Conservation (phyloP, 192 early-diverging fungal genomes). For the Linnemannia zychae region DNA sequence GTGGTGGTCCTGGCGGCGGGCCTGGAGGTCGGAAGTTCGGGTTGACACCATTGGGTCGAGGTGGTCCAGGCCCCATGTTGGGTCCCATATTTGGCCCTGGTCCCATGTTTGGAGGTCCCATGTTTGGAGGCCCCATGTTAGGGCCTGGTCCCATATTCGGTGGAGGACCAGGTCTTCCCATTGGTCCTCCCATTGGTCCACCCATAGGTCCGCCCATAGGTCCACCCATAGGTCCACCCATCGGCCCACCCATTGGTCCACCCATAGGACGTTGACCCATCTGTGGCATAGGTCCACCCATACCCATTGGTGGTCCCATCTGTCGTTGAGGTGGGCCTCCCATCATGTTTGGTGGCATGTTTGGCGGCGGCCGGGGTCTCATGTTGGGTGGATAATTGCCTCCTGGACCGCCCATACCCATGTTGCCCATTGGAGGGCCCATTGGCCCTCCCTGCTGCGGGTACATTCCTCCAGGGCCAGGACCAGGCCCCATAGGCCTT, state of each 20-base stretch:
- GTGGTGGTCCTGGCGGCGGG: constrained; percentile 13
- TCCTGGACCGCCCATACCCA: constrained; percentile 24
- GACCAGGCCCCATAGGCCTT: constrained; percentile 31
- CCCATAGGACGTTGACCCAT: constrained; percentile 37
- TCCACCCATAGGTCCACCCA: constrained; percentile 32
- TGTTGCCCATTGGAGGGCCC: constrained; percentile 12
- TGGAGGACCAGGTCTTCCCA: constrained; percentile 14
- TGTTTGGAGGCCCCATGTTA: constrained; percentile 15
- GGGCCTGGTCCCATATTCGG: too few relatives aligned
- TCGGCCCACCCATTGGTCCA: constrained; percentile 23
- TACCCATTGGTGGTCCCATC: constrained; percentile 44
- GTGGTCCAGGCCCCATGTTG: constrained; percentile 11
- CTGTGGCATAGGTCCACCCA: constrained; percentile 34
- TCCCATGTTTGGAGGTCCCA: constrained; percentile 15
- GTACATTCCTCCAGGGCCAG: constrained; percentile 40
- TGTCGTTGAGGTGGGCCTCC: constrained; percentile 30
- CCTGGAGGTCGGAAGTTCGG: neutral
- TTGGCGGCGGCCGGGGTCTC: constrained; percentile 40
- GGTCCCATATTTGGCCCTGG: constrained; percentile 35
- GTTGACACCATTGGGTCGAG: neutral
- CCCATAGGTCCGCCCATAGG: constrained; percentile 25
- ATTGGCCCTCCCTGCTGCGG: constrained; percentile 17
- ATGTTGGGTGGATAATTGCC: constrained; percentile 44
- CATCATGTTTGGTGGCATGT: constrained; percentile 48
- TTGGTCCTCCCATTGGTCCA: constrained; percentile 6